Percentiles rank a stretch among this genome's conserved stretches.
Evolutionary conservation across 441 rosid genomes (phyloP).

Genomic region (Pelargonium australe): DNA sequence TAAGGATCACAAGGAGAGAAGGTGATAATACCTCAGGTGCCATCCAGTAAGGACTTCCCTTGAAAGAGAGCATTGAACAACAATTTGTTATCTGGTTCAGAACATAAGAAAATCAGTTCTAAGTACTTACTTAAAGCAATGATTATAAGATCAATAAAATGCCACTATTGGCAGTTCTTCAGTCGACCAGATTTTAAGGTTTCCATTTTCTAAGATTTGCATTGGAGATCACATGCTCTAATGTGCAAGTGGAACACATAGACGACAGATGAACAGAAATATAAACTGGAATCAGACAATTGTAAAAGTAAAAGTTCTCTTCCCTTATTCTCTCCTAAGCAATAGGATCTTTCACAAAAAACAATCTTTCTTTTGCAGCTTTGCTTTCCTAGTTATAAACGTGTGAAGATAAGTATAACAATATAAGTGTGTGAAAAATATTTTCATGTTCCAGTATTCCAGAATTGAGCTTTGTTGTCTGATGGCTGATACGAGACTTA

Average conservation of each 20-base stretch:
- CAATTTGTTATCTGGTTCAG: slow-evolving; percentile 54
- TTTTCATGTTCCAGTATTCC: slow-evolving; percentile 7
- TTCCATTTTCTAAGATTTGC: no score
- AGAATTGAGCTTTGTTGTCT: slow-evolving; percentile 2
- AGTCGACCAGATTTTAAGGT: no score
- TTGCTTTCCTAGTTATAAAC: no score
- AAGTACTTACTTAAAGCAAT: slow-evolving; percentile 8
- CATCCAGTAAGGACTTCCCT: slow-evolving; percentile 99
- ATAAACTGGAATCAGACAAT: slow-evolving; percentile 12
- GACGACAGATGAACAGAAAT: no score
- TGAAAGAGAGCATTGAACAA: slow-evolving; percentile 89
- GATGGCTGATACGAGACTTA: slow-evolving; percentile 28
- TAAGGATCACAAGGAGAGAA: not conserved
- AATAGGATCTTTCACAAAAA: not conserved
- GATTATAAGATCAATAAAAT: not conserved
- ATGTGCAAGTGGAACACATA: no score
- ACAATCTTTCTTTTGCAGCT: no score
- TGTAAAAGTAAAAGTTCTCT: slow-evolving; percentile 33
- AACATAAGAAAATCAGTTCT: slow-evolving; percentile 19
- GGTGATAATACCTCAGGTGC: slow-evolving; percentile 79
- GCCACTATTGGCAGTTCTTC: slow-evolving; percentile 15
- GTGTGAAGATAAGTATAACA: no score
- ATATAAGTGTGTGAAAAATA: no score
- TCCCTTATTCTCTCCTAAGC: slow-evolving; percentile 26
- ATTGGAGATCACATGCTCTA: no score